These are phyloP conservation scores for Mycena filopes DNA, from an alignment of 768 basidiomycete species.

Conservation along the genomic window DNA sequence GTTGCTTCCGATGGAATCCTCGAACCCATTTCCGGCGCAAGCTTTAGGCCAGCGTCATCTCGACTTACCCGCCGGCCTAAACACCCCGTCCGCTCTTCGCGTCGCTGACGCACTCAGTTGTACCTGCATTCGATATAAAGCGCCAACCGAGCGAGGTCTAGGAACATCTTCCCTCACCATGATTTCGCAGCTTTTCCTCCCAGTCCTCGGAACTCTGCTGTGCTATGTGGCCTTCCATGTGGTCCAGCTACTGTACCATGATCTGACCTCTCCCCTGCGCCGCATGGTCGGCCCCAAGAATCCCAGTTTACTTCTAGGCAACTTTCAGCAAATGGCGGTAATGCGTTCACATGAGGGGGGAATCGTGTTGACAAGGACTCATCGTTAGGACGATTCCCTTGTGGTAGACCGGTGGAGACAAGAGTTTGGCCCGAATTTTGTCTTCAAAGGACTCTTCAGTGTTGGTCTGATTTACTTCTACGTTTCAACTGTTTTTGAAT, in stretches of 20 bases:
- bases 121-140: background rate
- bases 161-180: background rate
- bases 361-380: background rate
- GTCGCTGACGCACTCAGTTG: background rate
- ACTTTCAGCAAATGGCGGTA: constrained; percentile 40
- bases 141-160: background rate
- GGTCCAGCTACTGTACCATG: constrained; percentile 21
- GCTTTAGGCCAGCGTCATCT: background rate
- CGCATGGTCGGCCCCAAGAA: constrained; percentile 51
- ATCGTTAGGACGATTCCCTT: constrained; percentile 37
- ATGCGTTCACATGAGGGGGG: background rate
- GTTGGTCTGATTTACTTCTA: constrained; percentile 36
- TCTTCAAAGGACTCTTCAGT: constrained; percentile 43
- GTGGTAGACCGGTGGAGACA: constrained; percentile 47
- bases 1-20: background rate
- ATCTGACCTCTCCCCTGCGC: constrained; percentile 41
- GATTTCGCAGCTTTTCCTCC: constrained; percentile 21
- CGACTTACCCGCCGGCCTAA: constrained; percentile 1
- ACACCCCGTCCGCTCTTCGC: background rate
- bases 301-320: constrained; percentile 46
- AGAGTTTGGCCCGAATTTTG: constrained; percentile 48
- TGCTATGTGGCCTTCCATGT: constrained; percentile 33
- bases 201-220: constrained; percentile 2
- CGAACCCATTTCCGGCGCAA: background rate
- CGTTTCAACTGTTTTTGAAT: background rate